Evolutionary conservation across 2,329 filamentous ascomycete species (phyloP).

Genomic region (Alternaria gaisen): DNA sequence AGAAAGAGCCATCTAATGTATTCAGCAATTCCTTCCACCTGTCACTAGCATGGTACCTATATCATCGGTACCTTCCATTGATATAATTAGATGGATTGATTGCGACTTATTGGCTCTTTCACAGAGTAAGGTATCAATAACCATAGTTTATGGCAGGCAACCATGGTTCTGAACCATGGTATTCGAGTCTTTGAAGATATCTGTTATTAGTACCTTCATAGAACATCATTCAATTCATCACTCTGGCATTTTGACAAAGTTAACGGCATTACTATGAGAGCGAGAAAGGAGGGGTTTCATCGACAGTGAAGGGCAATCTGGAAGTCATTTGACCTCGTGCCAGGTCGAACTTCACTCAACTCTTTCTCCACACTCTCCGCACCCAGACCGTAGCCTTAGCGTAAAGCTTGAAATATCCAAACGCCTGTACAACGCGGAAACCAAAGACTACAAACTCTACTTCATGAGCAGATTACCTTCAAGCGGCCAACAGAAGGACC

Average conservation of each 20-base stretch:
- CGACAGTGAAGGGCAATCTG: no score
- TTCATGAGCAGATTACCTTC: not conserved
- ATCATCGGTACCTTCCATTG: not conserved
- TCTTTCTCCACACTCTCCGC: not conserved
- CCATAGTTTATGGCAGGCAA: no score
- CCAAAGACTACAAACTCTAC: not conserved
- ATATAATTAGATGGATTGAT: no score
- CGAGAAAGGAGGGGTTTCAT: no score
- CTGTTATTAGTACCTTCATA: no score
- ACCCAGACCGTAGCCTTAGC: constrained; percentile 27
- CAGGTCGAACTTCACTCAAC: constrained; percentile 7
- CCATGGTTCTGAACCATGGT: no score
- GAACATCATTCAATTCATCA: no score
- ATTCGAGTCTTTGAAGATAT: no score
- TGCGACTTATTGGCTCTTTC: no score
- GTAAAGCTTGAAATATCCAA: constrained; percentile 29
- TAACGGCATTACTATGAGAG: no score
- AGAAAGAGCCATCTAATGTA: not conserved
- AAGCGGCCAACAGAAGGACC: not conserved
- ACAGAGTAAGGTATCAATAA: no score
- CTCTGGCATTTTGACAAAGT: no score
- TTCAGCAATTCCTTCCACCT: not conserved
- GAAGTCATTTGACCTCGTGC: not conserved
- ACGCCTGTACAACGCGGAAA: constrained; percentile 3
- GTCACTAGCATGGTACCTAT: not conserved